A percentile compares a stretch with the other conserved stretches of the same genome.
phyloP scores from a whole-genome alignment of 2,329 filamentous ascomycete species.

The Epichloe uncinata region DNA sequence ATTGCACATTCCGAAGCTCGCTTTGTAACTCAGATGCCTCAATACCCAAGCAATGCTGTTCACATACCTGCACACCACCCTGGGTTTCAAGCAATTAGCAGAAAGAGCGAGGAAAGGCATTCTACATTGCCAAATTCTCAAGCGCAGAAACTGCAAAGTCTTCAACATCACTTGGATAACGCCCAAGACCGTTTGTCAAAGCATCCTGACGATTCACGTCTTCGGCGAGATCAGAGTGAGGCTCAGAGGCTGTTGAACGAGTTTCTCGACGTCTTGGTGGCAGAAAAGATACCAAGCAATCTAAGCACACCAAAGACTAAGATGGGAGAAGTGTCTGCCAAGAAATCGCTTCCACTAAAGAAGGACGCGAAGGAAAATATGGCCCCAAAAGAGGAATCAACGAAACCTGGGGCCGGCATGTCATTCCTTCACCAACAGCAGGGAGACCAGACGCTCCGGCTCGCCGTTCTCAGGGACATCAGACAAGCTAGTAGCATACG shows the following conservation, averaged over 20 bases:
- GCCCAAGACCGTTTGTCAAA: slow-evolving; percentile 13
- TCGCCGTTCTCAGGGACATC: slow-evolving; percentile 4
- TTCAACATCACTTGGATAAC: slow-evolving; percentile 16
- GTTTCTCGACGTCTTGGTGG: slow-evolving; percentile 12
- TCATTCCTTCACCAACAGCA: neutral
- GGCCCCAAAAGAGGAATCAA: neutral
- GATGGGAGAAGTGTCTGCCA: neutral
- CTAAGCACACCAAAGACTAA: neutral
- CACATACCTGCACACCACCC: neutral
- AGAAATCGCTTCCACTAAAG: slow-evolving; percentile 7
- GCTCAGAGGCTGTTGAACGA: slow-evolving; percentile 18
- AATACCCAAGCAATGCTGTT: neutral
- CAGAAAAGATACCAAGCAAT: neutral
- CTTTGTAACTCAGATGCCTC: neutral
- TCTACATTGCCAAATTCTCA: neutral
- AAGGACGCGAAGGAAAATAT: slow-evolving; percentile 1
- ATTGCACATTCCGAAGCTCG: neutral
- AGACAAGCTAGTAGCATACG: slow-evolving; percentile 11
- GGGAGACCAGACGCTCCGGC: neutral
- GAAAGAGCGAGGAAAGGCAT: neutral
- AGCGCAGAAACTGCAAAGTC: slow-evolving; percentile 10
- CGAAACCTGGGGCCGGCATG: neutral
- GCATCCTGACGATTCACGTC: slow-evolving; percentile 10
- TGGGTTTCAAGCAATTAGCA: neutral
- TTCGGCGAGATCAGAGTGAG: slow-evolving; percentile 13